A percentile compares a stretch with the other conserved stretches of the same genome.
Conservation (phyloP, 129 eudicot species). For the Arctium lappa region DNA sequence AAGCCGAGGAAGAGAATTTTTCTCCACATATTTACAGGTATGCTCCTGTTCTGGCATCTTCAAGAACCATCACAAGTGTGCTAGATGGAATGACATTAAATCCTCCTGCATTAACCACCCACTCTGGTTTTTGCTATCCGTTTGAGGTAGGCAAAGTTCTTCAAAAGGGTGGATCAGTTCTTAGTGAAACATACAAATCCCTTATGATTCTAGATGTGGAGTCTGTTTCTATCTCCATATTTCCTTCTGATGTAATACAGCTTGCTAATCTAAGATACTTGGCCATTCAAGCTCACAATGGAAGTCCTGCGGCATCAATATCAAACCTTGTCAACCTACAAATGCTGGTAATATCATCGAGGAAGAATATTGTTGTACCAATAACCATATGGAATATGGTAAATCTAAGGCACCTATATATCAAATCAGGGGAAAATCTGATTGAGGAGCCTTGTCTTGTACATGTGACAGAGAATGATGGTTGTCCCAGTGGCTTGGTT, state of each 20-base stretch:
- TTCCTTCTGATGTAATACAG: constrained; percentile 2
- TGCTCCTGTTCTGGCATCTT: background rate
- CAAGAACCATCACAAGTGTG: background rate
- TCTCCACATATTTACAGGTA: background rate
- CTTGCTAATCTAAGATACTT: constrained; percentile 23
- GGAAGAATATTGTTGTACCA: background rate
- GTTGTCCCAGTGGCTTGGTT: background rate
- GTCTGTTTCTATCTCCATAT: background rate
- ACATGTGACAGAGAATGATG: background rate
- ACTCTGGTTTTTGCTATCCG: background rate
- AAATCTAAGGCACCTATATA: constrained; percentile 19
- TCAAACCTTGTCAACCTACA: constrained; percentile 30
- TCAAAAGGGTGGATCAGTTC: no score
- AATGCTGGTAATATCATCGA: constrained; percentile 5
- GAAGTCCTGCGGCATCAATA: background rate
- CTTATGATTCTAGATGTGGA: constrained; percentile 30
- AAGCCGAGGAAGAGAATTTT: constrained; percentile 23
- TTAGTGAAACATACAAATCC: background rate
- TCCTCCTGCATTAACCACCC: background rate
- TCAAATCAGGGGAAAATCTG: background rate
- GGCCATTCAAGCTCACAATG: constrained; percentile 4
- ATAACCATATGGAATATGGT: constrained; percentile 17
- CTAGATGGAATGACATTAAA: background rate
- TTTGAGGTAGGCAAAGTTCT: background rate
- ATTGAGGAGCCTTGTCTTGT: background rate